Base-by-base conservation (phyloP, 441 rosid species). In the Biscutella laevigata region DNA sequence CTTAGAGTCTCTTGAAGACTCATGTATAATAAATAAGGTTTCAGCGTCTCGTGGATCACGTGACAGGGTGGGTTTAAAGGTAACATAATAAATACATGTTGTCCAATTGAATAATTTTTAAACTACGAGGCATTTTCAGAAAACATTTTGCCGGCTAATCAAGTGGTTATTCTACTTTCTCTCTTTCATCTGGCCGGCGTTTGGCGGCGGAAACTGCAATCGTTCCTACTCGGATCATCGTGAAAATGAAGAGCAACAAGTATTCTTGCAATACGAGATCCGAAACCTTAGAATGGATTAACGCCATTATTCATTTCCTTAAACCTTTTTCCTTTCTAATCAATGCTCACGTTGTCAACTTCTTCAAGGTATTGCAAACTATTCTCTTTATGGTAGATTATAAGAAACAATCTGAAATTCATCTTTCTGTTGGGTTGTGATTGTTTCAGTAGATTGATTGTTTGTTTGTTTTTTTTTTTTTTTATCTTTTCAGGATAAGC, bases 281-380 rank as follows among this genome's bases (percentile, higher is more conserved):
- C 12, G 73, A 77, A 54, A 89, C 94, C 60, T 73, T 74, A 47
- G 77, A 80, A 53, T 83, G 95, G 95, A 80, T 89, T 33, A 60
- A 62, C 36, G 84, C 86, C 37, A 83, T 89, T 32, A 53, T 76
- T 22, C 71, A 63, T 38, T 86, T 86, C 76, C 42, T 89, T 7
- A 43, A 51, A 43, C 95, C 90, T 13, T 82, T 45, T 55, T 15
- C 67, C 49, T 78, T 69, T 67, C 53, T 86, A 10, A 70, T 65
- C 26, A 76, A 74, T 36, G 86, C 92, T 34, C 90, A 73, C 42
- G 80, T 81, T 32, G 90, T 82, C 76, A 86, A 82, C 75, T 89
- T 89, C 88, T 83, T 83, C 65, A 72, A 68, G 74, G 85, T 79
- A 64, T n/a, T n/a, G n/a, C n/a, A n/a, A n/a, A n/a, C n/a, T n/a